Evolutionary conservation across 148 eudicot genomes (phyloP), one percentile per base, ranked within the genome.

Genomic region (Diospyros lotus): DNA sequence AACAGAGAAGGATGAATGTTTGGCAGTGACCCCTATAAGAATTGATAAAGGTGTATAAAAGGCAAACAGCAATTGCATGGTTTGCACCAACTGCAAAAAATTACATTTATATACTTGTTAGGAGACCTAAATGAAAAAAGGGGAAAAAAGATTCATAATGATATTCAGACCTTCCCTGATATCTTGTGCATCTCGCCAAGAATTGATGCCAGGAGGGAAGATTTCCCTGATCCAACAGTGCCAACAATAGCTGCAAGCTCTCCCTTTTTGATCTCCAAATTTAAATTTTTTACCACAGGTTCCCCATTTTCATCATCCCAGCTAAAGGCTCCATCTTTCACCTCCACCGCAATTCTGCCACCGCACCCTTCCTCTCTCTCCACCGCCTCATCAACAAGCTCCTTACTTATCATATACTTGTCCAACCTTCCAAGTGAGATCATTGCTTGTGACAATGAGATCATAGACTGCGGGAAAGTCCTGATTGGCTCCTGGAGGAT

Each of bases 151-250:
- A 58, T 17, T 39, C 14, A 7, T 0, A 9, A 4, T 11, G 43
- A 63, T 63, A 68, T 46, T 56, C 60, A 53, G 79, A 93, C 98
- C 94, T 93, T 88, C 53, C 99, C 99, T 9, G 83, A 88, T 5
- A 88, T 51, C 68, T 85, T 92, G 76, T 89, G 88, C 99, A 95
- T 93, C 85, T 95, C 99, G 40, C 99, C 99, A 59, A 94, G 95
- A 77, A 95, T 71, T 3, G 97, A 79, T 8, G 92, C 82, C 48
- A 95, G 89, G 50, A 95, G 86, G 18, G 98, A 95, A 6, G 97
- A 92, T 68, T 95, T 95, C 69, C 98, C 98, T 0, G 97, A 89
- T 65, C 98, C 98, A 53, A 94, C 98, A 11, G 91, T 94, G 53
- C 98, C 98, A 61, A 94, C 97, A 72, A 94, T 77, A 14, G 98